phyloP scores from a whole-genome alignment of 805 yeast species.

The Saccharomyces mikatae region DNA sequence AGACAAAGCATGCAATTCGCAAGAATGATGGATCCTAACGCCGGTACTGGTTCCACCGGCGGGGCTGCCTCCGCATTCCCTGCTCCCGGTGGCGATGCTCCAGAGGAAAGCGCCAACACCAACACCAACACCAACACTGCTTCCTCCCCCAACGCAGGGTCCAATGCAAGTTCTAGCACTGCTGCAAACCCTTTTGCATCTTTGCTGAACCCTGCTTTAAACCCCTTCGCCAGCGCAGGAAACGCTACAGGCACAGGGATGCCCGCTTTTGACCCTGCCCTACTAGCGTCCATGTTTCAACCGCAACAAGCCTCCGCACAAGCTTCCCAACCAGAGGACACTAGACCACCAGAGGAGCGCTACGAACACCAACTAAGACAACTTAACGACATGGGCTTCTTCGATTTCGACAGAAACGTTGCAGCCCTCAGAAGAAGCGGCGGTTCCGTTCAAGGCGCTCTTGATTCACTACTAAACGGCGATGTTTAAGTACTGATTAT shows the following conservation, averaged over 20 bases:
- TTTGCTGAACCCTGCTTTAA: conserved; percentile 32
- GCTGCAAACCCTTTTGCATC: conserved; percentile 47
- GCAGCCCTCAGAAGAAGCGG: conserved; percentile 91
- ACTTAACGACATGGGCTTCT: conserved; percentile 77
- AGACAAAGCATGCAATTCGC: conserved; percentile 76
- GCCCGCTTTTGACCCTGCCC: conserved; percentile 42
- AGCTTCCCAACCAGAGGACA: conserved; percentile 35
- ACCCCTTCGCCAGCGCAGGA: conserved; percentile 34
- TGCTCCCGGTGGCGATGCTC: conserved; percentile 39
- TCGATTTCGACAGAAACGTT: conserved; percentile 86
- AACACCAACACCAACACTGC: conserved; percentile 30
- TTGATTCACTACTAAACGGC: conserved; percentile 73
- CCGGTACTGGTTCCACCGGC: conserved; percentile 24
- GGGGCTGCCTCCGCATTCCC: conserved; percentile 36
- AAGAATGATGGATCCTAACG: conserved; percentile 39
- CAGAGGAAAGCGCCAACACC: conserved; percentile 16
- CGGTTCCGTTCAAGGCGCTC: conserved; percentile 95
- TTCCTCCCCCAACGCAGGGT: conserved; percentile 15
- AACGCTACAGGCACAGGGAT: conserved; percentile 17
- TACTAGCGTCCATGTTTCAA: conserved; percentile 41
- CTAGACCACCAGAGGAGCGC: conserved; percentile 72
- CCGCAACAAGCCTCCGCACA: conserved; percentile 15
- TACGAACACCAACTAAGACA: conserved; percentile 66
- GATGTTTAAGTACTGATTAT: conserved; percentile 30
- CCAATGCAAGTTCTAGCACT: conserved; percentile 10